Percentiles rank a stretch among this genome's conserved stretches.
Evolutionary conservation across 2,329 filamentous ascomycete species (phyloP).

Genomic region (Cyphellophora attinorum): DNA sequence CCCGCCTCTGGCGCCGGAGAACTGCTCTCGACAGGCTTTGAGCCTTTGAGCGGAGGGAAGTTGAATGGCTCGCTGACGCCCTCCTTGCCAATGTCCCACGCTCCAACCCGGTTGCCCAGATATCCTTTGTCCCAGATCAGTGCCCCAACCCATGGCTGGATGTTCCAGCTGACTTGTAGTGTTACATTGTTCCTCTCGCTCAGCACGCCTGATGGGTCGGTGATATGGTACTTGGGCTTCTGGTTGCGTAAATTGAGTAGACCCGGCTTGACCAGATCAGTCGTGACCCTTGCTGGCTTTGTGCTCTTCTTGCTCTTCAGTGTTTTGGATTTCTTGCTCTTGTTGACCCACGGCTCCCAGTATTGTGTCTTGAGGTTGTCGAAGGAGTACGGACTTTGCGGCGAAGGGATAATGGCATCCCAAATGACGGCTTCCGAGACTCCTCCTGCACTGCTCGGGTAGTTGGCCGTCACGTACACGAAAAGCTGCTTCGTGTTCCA

Average conservation of each 20-base stretch:
- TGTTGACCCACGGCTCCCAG: constrained; percentile 16
- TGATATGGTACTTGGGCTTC: constrained; percentile 94
- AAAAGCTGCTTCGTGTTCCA: constrained; percentile 99
- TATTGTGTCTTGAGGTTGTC: constrained; percentile 27
- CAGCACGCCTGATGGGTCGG: constrained; percentile 72
- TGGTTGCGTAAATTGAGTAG: constrained; percentile 71
- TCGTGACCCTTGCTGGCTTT: constrained; percentile 12
- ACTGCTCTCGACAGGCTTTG: constrained; percentile 14
- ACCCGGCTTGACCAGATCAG: constrained; percentile 36
- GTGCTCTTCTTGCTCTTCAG: constrained; percentile 17
- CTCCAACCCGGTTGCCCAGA: constrained; percentile 37
- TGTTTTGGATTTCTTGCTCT: constrained; percentile 19
- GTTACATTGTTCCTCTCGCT: constrained; percentile 64
- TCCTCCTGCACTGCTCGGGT: constrained; percentile 29
- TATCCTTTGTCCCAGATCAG: constrained; percentile 62
- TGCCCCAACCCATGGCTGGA: constrained; percentile 91
- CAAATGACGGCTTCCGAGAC: constrained; percentile 76
- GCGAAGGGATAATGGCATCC: constrained; percentile 83
- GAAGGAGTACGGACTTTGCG: constrained; percentile 31
- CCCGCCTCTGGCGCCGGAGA: constrained; percentile 14
- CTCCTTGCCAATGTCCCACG: constrained; percentile 41
- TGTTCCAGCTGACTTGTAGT: constrained; percentile 83
- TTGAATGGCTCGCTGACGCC: constrained; percentile 43
- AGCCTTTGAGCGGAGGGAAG: constrained; percentile 45
- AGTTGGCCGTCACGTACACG: constrained; percentile 81